phyloP scores from a whole-genome alignment of 805 yeast species.

The Yarrowia sp. region DNA sequence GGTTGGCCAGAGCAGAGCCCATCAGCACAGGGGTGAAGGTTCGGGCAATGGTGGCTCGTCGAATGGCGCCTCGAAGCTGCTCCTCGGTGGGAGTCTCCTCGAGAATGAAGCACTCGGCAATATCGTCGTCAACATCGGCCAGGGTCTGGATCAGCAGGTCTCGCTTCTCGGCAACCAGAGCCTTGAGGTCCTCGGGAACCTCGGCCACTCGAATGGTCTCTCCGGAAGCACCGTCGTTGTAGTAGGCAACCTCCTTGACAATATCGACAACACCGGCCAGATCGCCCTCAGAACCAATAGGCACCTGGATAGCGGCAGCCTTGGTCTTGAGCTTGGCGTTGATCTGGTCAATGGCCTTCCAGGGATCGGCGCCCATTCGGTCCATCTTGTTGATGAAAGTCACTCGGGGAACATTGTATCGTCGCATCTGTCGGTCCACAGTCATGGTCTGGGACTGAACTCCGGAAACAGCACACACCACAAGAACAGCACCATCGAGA shows the following conservation, averaged over 20 bases:
- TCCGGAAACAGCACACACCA: constrained; percentile 98
- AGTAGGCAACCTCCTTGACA: constrained; percentile 83
- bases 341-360: constrained; percentile 90
- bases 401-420: constrained; percentile 95
- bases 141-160: constrained; percentile 84
- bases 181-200: constrained; percentile 81
- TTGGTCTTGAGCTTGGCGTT: constrained; percentile 86
- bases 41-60: constrained; percentile 94
- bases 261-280: constrained; percentile 90
- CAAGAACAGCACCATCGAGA: constrained; percentile 96
- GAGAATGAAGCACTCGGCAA: constrained; percentile 89
- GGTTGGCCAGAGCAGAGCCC: constrained; percentile 98
- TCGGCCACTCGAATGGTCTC: constrained; percentile 69
- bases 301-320: constrained; percentile 98
- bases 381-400: constrained; percentile 99
- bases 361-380: constrained; percentile 98
- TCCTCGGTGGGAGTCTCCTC: constrained; percentile 85
- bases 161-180: constrained; percentile 89
- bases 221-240: constrained; percentile 91
- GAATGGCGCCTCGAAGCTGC: constrained; percentile 86
- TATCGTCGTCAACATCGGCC: constrained; percentile 98
- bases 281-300: constrained; percentile 90
- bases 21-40: constrained; percentile 98
- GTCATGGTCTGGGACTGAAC: constrained; percentile 99
- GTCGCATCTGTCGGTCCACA: constrained; percentile 98